These are phyloP conservation scores for Fusarium abutilonis DNA, from an alignment of 2,329 filamentous ascomycete species.

Conservation along the genomic window DNA sequence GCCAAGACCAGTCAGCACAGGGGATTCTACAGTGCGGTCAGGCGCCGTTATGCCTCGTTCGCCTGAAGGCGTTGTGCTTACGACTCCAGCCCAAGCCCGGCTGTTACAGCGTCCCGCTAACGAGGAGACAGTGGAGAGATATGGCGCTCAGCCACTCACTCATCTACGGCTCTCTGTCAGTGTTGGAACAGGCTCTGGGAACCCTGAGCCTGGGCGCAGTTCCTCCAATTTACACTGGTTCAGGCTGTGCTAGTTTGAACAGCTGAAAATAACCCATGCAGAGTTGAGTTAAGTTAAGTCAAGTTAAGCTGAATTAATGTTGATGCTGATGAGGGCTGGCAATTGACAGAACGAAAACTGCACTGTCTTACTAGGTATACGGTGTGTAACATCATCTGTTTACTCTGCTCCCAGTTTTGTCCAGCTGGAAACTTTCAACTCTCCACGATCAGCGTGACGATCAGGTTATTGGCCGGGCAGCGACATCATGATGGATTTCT, in stretches of 20 bases:
- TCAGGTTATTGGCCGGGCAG: slow-evolving; percentile 38
- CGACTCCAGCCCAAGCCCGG: slow-evolving; percentile 29
- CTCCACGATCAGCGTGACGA: slow-evolving; percentile 33
- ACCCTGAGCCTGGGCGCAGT: slow-evolving; percentile 25
- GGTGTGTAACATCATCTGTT: background rate
- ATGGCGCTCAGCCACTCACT: slow-evolving; percentile 30
- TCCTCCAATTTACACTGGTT: slow-evolving; percentile 13
- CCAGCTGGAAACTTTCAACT: slow-evolving; percentile 14
- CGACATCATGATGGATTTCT: slow-evolving; percentile 1
- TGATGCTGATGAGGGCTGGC: too few relatives aligned
- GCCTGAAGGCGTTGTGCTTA: slow-evolving; percentile 37
- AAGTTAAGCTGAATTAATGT: too few relatives aligned
- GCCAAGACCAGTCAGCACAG: background rate
- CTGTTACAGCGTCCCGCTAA: slow-evolving; percentile 39
- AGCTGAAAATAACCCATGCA: slow-evolving; percentile 19
- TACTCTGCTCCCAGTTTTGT: background rate
- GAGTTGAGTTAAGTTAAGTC: background rate
- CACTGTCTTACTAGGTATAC: background rate
- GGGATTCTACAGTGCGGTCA: slow-evolving; percentile 3
- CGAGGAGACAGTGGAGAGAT: slow-evolving; percentile 18
- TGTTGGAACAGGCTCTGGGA: slow-evolving; percentile 6
- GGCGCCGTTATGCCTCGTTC: slow-evolving; percentile 24
- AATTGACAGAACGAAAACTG: background rate
- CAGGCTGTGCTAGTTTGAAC: slow-evolving; percentile 22
- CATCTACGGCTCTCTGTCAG: slow-evolving; percentile 4